Evolutionary conservation across 371 early-diverging fungal genomes (phyloP).

Genomic region (Polyrhizophydium stewartii): DNA sequence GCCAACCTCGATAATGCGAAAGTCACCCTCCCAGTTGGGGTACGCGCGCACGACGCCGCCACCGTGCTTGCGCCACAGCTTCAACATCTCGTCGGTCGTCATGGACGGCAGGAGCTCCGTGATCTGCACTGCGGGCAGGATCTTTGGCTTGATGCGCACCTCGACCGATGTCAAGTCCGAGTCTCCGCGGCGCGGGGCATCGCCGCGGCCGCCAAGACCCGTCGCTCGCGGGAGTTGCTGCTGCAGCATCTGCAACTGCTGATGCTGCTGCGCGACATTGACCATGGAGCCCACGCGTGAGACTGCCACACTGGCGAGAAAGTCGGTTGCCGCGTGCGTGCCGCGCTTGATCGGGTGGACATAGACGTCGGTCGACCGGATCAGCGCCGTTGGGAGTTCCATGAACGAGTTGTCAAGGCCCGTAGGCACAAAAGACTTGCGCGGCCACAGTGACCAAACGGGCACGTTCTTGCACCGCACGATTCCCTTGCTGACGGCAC

Average conservation of each 20-base stretch:
- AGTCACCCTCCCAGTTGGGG: neutral
- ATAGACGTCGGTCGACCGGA: neutral
- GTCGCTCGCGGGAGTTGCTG: too few relatives aligned
- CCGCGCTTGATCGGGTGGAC: neutral
- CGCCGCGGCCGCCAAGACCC: too few relatives aligned
- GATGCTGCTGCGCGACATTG: too few relatives aligned
- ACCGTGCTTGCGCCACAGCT: neutral
- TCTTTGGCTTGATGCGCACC: neutral
- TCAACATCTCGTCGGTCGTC: neutral
- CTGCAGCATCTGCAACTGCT: too few relatives aligned
- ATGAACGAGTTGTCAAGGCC: neutral
- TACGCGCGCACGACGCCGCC: constrained; percentile 1
- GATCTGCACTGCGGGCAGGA: neutral
- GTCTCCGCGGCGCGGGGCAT: too few relatives aligned
- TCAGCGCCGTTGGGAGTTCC: neutral
- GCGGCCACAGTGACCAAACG: constrained; percentile 3
- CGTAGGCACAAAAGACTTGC: neutral
- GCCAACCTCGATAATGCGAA: constrained; percentile 4
- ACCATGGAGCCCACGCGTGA: too few relatives aligned
- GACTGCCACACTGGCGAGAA: neutral
- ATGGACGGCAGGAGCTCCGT: neutral
- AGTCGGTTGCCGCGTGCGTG: neutral
- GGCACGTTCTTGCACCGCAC: neutral
- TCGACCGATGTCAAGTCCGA: too few relatives aligned
- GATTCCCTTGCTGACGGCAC: neutral